Evolutionary conservation across 768 basidiomycete species (phyloP).

Genomic region (Hortiboletus flavorubellus): DNA sequence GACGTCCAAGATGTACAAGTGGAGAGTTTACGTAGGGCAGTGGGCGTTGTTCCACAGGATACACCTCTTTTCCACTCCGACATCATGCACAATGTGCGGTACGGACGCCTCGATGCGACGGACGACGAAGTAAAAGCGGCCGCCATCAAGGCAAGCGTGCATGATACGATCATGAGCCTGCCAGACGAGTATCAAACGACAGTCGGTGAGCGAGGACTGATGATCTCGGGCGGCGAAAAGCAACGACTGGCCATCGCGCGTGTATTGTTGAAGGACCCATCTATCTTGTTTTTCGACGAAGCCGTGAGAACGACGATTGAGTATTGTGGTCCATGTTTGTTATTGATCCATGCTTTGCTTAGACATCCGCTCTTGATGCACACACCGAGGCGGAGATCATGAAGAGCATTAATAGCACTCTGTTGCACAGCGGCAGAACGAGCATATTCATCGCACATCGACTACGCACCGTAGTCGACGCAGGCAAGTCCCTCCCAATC

Average conservation of each 20-base stretch:
- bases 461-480: conserved; percentile 83
- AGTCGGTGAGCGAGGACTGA: conserved; percentile 94
- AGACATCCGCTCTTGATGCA: conserved; percentile 96
- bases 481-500: conserved; percentile 49
- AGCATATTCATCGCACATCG: conserved; percentile 97
- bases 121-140: conserved; percentile 89
- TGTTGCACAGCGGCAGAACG: conserved; percentile 78
- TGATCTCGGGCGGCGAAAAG: conserved; percentile 99
- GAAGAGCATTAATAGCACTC: conserved; percentile 82
- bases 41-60: conserved; percentile 97
- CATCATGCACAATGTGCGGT: conserved; percentile 92
- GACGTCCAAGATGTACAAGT: conserved; percentile 73
- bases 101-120: conserved; percentile 81
- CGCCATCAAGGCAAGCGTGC: conserved; percentile 83
- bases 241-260: conserved; percentile 94
- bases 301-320: conserved; percentile 58
- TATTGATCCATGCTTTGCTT: background rate
- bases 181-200: conserved; percentile 87
- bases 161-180: conserved; percentile 70
- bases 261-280: conserved; percentile 89
- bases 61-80: conserved; percentile 97
- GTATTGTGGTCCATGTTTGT: background rate
- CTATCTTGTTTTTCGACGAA: conserved; percentile 97
- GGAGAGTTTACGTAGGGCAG: conserved; percentile 62
- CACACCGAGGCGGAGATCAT: conserved; percentile 94